Conservation (phyloP, 179 eudicot species). For the Camellia oleifera region DNA sequence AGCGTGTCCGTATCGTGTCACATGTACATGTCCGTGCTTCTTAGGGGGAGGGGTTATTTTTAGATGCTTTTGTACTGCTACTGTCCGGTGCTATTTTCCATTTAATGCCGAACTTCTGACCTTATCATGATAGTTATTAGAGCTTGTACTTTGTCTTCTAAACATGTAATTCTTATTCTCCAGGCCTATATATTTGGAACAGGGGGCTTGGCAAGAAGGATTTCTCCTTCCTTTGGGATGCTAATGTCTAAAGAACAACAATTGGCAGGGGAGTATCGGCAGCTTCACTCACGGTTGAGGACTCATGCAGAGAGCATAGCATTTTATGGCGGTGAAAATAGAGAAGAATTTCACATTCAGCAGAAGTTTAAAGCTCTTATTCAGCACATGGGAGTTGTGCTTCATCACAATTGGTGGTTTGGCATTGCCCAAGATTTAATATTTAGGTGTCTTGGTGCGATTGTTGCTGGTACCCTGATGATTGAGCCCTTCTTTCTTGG, state of each 20-base stretch:
- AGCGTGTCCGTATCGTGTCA: too few relatives aligned
- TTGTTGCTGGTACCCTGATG: conserved; percentile 91
- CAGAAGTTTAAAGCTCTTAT: conserved; percentile 81
- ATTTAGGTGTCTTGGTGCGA: conserved; percentile 95
- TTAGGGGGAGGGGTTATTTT: background rate
- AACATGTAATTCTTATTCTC: conserved; percentile 9
- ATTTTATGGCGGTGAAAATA: conserved; percentile 87
- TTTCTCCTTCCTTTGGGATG: conserved; percentile 93
- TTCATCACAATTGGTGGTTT: conserved; percentile 99
- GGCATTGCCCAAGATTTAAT: conserved; percentile 99
- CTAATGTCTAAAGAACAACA: conserved; percentile 95
- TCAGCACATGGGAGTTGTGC: conserved; percentile 73
- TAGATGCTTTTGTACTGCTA: conserved; percentile 4
- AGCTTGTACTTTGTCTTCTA: conserved; percentile 9
- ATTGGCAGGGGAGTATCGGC: conserved; percentile 96
- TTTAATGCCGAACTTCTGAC: background rate
- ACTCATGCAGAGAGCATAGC: conserved; percentile 99
- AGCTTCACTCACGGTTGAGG: conserved; percentile 90
- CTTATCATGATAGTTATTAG: background rate
- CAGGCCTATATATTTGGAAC: conserved; percentile 95
- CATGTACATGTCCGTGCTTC: too few relatives aligned
- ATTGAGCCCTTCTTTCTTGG: conserved; percentile 99
- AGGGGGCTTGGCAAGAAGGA: conserved; percentile 81
- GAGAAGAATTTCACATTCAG: conserved; percentile 92
- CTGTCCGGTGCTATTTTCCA: background rate